Conservation (phyloP, 2,329 filamentous ascomycete species). For the Pezicula radicicola region DNA sequence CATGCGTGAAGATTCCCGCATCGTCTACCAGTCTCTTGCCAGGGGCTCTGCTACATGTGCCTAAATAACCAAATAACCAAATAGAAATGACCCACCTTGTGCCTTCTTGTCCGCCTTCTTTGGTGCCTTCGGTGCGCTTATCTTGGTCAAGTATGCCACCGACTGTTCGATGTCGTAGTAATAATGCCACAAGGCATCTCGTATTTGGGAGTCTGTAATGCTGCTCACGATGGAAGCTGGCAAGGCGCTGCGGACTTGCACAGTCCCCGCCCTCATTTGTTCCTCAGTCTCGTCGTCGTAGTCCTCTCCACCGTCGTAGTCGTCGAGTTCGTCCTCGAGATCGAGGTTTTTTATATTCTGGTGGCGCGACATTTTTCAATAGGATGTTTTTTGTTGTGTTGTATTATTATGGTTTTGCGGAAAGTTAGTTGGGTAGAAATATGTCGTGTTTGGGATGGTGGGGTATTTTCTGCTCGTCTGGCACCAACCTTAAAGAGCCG, state of each 20-base stretch:
- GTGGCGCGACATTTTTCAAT: slow-evolving; percentile 34
- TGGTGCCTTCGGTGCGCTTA: slow-evolving; percentile 27
- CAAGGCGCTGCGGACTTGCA: slow-evolving; percentile 64
- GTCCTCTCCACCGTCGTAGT: slow-evolving; percentile 45
- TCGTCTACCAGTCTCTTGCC: not conserved
- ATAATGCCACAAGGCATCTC: slow-evolving; percentile 92
- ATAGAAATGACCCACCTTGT: slow-evolving; percentile 28
- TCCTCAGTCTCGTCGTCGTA: slow-evolving; percentile 37
- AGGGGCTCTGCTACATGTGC: not conserved
- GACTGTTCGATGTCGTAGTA: slow-evolving; percentile 91
- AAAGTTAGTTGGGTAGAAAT: too few relatives aligned
- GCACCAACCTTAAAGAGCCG: too few relatives aligned
- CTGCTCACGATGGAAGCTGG: slow-evolving; percentile 46
- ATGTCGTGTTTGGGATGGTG: too few relatives aligned
- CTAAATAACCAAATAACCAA: not conserved
- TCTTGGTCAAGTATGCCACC: slow-evolving; percentile 74
- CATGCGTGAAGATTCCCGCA: not conserved
- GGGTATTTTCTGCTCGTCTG: too few relatives aligned
- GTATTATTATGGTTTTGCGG: too few relatives aligned
- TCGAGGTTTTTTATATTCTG: slow-evolving; percentile 35
- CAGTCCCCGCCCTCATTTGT: slow-evolving; percentile 63
- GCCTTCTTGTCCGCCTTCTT: slow-evolving; percentile 29
- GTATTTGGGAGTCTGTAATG: slow-evolving; percentile 69
- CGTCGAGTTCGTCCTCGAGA: slow-evolving; percentile 45
- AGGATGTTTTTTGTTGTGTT: not conserved